Percentiles rank a stretch among this genome's conserved stretches.
These are phyloP conservation scores for Solanum verrucosum DNA, from an alignment of 257 asterid species.

Conservation along the genomic window DNA sequence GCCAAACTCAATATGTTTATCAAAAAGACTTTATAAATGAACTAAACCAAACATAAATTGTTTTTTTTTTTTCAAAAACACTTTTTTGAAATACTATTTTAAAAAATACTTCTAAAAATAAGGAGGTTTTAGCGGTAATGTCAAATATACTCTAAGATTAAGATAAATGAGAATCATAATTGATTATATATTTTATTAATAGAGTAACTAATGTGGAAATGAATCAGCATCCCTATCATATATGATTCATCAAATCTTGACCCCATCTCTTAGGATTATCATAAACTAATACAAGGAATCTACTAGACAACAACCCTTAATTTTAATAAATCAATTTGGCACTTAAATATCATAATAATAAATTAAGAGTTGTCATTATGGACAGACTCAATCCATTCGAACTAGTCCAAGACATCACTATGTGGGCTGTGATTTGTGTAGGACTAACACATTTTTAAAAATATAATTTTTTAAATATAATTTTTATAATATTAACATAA, in stretches of 20 bases:
- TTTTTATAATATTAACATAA: too few species aligned
- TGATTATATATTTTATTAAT: not conserved
- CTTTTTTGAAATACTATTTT: too few species aligned
- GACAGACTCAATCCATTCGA: too few species aligned
- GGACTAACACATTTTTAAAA: too few species aligned
- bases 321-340: not conserved
- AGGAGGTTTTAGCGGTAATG: accelerated
- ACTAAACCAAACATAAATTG: too few species aligned
- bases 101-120: too few species aligned
- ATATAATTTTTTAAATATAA: too few species aligned
- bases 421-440: too few species aligned
- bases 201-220: not conserved
- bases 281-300: not conserved
- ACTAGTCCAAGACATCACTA: too few species aligned
- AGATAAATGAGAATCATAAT: not conserved
- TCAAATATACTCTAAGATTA: not conserved
- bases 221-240: not conserved
- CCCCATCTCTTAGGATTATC: not conserved
- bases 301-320: not conserved
- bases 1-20: not conserved
- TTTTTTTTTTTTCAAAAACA: too few species aligned
- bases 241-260: not conserved
- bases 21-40: not conserved
- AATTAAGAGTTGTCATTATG: too few species aligned
- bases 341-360: not conserved